phyloP scores from a whole-genome alignment of 495 filamentous ascomycete genomes.

The Haplographium delicatum region DNA sequence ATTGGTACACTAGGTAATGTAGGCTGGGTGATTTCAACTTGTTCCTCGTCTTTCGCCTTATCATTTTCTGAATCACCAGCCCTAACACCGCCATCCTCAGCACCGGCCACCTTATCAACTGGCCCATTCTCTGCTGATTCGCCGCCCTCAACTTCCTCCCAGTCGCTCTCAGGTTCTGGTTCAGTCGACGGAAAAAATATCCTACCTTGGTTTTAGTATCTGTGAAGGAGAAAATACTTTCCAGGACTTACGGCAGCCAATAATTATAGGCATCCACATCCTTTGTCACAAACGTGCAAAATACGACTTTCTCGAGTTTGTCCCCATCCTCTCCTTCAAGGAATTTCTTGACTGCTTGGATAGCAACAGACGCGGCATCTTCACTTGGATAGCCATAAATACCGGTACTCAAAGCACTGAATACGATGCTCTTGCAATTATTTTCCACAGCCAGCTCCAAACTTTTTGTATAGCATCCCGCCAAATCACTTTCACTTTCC shows the following conservation, averaged over 20 bases:
- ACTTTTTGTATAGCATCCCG: conserved; percentile 68
- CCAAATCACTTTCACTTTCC: conserved; percentile 41
- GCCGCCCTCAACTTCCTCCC: conserved; percentile 26
- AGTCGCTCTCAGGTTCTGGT: conserved; percentile 16
- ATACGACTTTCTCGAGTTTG: conserved; percentile 66
- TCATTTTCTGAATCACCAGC: conserved; percentile 1
- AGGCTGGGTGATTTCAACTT: conserved; percentile 25
- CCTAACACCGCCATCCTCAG: background rate
- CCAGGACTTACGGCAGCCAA: conserved; percentile 61
- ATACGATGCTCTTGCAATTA: conserved; percentile 67
- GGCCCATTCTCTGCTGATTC: conserved; percentile 18
- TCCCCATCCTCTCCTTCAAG: conserved; percentile 52
- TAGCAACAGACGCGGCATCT: conserved; percentile 63
- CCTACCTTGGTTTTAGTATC: conserved; percentile 9
- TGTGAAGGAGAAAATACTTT: background rate
- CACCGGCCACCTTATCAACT: conserved; percentile 11
- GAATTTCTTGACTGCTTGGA: conserved; percentile 65
- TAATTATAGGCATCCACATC: conserved; percentile 68
- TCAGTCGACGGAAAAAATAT: conserved; percentile 20
- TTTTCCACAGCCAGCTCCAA: conserved; percentile 66
- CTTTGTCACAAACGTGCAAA: conserved; percentile 74
- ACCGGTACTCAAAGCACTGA: conserved; percentile 79
- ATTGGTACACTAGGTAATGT: conserved; percentile 34
- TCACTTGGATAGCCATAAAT: conserved; percentile 80
- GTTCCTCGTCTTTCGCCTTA: background rate